Percentiles rank a stretch among this genome's conserved stretches.
Evolutionary conservation across 441 rosid species (phyloP).

Genomic region (Rhodomyrtus psidioides): DNA sequence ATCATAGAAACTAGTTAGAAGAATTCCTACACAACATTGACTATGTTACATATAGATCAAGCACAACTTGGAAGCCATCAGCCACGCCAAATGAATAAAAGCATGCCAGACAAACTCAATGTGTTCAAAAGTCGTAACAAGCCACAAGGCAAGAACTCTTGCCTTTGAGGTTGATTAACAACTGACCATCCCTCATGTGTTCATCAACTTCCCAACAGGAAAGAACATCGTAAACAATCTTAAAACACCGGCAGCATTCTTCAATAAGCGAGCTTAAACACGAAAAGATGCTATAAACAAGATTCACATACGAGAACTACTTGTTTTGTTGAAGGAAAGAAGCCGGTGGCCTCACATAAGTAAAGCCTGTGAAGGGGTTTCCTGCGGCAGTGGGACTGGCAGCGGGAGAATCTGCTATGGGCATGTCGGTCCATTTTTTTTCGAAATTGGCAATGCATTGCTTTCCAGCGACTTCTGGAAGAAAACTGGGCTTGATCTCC

Average conservation of each 20-base stretch:
- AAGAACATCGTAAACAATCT: not conserved
- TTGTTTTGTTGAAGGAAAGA: slow-evolving; percentile 38
- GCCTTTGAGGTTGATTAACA: not conserved
- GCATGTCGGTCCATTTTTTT: slow-evolving; percentile 80
- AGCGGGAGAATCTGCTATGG: slow-evolving; percentile 69
- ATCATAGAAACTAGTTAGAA: not conserved
- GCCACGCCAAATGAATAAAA: not conserved
- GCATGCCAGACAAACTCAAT: not conserved
- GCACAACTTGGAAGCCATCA: no score
- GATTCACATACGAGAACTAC: not conserved
- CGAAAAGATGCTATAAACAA: not conserved
- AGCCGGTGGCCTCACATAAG: slow-evolving; percentile 61
- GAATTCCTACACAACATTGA: no score
- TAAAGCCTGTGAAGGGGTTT: slow-evolving; percentile 64
- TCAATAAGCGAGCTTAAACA: not conserved
- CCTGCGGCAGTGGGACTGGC: slow-evolving; percentile 55
- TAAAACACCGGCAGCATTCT: not conserved
- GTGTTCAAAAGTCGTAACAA: not conserved
- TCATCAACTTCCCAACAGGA: not conserved
- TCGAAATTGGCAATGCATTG: slow-evolving; percentile 89
- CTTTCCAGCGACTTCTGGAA: slow-evolving; percentile 71
- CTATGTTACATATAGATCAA: no score
- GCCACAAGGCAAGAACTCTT: not conserved
- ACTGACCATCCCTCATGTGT: not conserved
- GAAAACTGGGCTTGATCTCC: slow-evolving; percentile 68